phyloP scores from a whole-genome alignment of 345 rosid species.

The Limnanthes douglasii region DNA sequence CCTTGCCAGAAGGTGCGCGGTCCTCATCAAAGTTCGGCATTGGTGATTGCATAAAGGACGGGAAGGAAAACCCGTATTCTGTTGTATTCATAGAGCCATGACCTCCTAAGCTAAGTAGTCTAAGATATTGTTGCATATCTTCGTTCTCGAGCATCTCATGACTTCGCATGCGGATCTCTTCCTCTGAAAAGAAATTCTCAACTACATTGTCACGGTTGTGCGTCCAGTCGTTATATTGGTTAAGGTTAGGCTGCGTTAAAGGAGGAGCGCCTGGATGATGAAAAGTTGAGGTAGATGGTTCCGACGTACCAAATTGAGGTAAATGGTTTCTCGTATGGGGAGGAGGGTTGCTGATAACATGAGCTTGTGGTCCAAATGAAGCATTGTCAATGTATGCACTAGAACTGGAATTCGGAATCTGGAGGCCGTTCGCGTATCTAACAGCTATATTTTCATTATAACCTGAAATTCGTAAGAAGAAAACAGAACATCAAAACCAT shows the following conservation, averaged over 20 bases:
- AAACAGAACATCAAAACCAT: too few species aligned
- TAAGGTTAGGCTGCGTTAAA: slow-evolving; percentile 14
- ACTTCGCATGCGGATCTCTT: slow-evolving; percentile 69
- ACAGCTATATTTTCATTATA: slow-evolving; percentile 28
- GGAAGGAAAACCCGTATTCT: slow-evolving; percentile 33
- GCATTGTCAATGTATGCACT: slow-evolving; percentile 31
- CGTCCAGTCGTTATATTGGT: slow-evolving; percentile 36
- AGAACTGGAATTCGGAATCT: slow-evolving; percentile 23
- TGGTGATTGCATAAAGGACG: slow-evolving; percentile 25
- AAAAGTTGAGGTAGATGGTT: slow-evolving; percentile 21
- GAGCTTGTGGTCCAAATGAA: slow-evolving; percentile 37
- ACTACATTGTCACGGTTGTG: slow-evolving; percentile 24
- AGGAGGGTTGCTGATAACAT: slow-evolving; percentile 9
- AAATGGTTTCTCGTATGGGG: too few species aligned
- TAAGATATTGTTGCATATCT: slow-evolving; percentile 86
- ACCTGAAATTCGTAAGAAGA: slow-evolving; percentile 19
- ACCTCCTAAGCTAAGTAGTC: slow-evolving; percentile 57
- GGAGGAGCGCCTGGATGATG: slow-evolving; percentile 20
- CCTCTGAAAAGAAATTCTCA: slow-evolving; percentile 64
- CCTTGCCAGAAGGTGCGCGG: slow-evolving; percentile 52
- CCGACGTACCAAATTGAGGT: slow-evolving; percentile 26
- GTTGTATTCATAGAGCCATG: slow-evolving; percentile 25
- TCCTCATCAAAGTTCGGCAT: slow-evolving; percentile 29
- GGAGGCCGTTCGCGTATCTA: slow-evolving; percentile 32
- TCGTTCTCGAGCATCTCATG: slow-evolving; percentile 82